Percentiles rank a stretch among this genome's conserved stretches.
Conservation (phyloP, 768 basidiomycete species). For the Serendipita indica region DNA sequence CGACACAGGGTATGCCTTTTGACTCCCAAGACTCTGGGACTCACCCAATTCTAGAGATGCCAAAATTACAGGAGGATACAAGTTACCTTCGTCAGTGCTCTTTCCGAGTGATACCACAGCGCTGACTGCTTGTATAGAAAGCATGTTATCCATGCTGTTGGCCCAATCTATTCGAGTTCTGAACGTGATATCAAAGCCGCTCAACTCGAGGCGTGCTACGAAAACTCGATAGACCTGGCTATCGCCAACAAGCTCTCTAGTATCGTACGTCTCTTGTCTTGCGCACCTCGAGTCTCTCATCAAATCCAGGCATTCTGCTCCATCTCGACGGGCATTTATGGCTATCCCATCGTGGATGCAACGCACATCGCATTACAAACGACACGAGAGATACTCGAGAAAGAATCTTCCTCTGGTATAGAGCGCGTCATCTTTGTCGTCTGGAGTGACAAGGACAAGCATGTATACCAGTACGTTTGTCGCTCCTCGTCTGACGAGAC, state of each 20-base stretch:
- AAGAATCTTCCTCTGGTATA: conserved; percentile 31
- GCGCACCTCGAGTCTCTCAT: not conserved
- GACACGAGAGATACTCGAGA: conserved; percentile 38
- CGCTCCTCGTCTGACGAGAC: not conserved
- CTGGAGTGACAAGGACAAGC: conserved; percentile 48
- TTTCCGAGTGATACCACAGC: not conserved
- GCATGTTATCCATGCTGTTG: conserved; percentile 69
- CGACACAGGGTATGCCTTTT: conserved; percentile 32
- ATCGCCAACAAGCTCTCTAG: conserved; percentile 43
- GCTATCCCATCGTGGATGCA: conserved; percentile 61
- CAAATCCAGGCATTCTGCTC: conserved; percentile 55
- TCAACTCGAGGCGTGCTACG: conserved; percentile 56
- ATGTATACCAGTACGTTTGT: conserved; percentile 45
- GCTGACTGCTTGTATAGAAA: conserved; percentile 28
- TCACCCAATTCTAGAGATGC: conserved; percentile 26
- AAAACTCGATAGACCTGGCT: conserved; percentile 45
- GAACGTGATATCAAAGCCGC: conserved; percentile 32
- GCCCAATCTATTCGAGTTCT: conserved; percentile 43
- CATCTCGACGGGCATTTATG: conserved; percentile 66
- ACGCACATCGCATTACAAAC: conserved; percentile 52
- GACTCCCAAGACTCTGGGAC: not conserved
- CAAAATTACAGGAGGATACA: conserved; percentile 66
- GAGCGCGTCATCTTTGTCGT: conserved; percentile 64
- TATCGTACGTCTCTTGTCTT: conserved; percentile 32
- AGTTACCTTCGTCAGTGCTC: conserved; percentile 53